Percentiles rank a stretch among this genome's conserved stretches.
Conservation (phyloP, 371 early-diverging fungal species). For the Fennellomyces sp. region DNA sequence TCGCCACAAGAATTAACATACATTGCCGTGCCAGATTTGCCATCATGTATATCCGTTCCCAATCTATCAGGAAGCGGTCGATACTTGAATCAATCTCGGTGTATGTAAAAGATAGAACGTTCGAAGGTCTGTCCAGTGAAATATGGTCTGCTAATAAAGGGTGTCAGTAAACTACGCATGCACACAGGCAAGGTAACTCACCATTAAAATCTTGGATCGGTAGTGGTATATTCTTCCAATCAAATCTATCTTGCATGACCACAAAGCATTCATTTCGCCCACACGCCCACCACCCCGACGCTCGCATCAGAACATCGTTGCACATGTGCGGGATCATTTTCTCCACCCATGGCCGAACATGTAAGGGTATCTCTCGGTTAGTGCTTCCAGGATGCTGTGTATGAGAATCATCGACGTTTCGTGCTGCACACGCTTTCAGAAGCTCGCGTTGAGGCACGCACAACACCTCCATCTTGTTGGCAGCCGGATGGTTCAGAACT, state of each 20-base stretch:
- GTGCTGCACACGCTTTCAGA: constrained; percentile 33
- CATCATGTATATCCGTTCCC: constrained; percentile 57
- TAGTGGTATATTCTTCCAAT: constrained; percentile 30
- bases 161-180: neutral
- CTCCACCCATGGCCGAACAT: constrained; percentile 37
- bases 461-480: constrained; percentile 47
- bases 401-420: constrained; percentile 15
- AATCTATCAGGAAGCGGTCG: constrained; percentile 42
- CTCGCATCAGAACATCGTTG: constrained; percentile 42
- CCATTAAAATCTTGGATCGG: constrained; percentile 28
- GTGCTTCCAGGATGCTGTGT: constrained; percentile 1
- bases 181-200: constrained; percentile 1
- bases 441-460: constrained; percentile 46
- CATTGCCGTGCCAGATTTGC: constrained; percentile 44
- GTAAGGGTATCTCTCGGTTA: constrained; percentile 21
- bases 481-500: constrained; percentile 42
- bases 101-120: constrained; percentile 48
- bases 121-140: constrained; percentile 36
- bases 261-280: constrained; percentile 52
- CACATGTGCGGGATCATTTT: constrained; percentile 27
- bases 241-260: constrained; percentile 41
- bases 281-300: constrained; percentile 52
- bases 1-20: constrained; percentile 4
- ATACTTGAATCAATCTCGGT: constrained; percentile 44
- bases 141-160: constrained; percentile 38